Conservation (phyloP, 345 rosid genomes). For the Cardiospermum halicacabum region DNA sequence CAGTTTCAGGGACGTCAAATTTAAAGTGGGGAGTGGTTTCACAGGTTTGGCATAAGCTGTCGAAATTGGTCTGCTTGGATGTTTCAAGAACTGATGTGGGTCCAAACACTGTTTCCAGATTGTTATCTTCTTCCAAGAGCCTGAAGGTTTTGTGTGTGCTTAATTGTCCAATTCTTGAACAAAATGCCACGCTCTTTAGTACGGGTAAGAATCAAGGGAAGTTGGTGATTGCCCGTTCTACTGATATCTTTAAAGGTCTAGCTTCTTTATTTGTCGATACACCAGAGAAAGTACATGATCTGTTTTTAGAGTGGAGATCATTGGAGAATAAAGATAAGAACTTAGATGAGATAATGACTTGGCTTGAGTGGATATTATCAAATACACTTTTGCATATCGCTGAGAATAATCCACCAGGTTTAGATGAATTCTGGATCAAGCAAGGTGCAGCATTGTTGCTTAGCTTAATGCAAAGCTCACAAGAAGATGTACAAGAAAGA, state of each 20-base stretch:
- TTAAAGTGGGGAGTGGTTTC: conserved; percentile 69
- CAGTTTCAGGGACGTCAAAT: conserved; percentile 81
- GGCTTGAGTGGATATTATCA: conserved; percentile 79
- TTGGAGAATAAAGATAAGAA: conserved; percentile 33
- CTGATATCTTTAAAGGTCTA: conserved; percentile 52
- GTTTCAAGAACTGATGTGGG: conserved; percentile 79
- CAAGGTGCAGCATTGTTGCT: conserved; percentile 76
- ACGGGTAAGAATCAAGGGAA: conserved; percentile 51
- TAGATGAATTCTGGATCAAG: conserved; percentile 75
- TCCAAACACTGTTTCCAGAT: conserved; percentile 52
- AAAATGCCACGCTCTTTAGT: conserved; percentile 41
- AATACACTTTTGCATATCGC: conserved; percentile 68
- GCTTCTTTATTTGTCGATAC: conserved; percentile 53
- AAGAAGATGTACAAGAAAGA: conserved; percentile 85
- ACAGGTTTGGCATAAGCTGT: conserved; percentile 59
- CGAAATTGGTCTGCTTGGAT: conserved; percentile 61
- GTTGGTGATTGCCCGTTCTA: conserved; percentile 47
- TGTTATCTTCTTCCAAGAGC: conserved; percentile 55
- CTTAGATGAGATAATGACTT: conserved; percentile 52
- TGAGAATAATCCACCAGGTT: conserved; percentile 66
- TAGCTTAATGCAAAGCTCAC: conserved; percentile 65
- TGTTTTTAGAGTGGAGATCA: conserved; percentile 55
- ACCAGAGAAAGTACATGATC: conserved; percentile 41
- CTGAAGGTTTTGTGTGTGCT: conserved; percentile 73
- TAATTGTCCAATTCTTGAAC: conserved; percentile 61